Percentiles rank a stretch among this genome's conserved stretches.
Conservation (phyloP, 2,329 filamentous ascomycete genomes). For the Pseudogymnoascus sp. region DNA sequence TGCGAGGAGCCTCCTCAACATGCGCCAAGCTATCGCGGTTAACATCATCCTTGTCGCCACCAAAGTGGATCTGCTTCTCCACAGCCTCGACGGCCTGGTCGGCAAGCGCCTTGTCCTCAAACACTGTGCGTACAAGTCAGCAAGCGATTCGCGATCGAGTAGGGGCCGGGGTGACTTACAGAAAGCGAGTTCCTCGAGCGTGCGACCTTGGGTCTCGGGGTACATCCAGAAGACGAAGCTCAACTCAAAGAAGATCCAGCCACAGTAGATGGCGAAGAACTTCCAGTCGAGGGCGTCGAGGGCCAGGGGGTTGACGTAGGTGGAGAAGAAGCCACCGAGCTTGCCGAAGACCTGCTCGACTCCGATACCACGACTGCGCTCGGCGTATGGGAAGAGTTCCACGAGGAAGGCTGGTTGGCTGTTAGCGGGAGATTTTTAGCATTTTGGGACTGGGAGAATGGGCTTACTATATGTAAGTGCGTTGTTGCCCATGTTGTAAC, state of each 20-base stretch:
- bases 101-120: slow-evolving; percentile 30
- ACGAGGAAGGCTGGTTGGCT: slow-evolving; percentile 40
- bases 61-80: slow-evolving; percentile 28
- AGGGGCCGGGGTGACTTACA: slow-evolving; percentile 25
- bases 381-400: slow-evolving; percentile 51
- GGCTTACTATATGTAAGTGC: slow-evolving; percentile 52
- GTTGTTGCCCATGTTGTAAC: slow-evolving; percentile 60
- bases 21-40: slow-evolving; percentile 4
- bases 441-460: not conserved
- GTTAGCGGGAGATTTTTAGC: not conserved
- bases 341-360: slow-evolving; percentile 29
- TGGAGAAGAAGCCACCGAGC: slow-evolving; percentile 40
- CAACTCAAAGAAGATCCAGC: slow-evolving; percentile 35
- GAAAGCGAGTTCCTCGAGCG: slow-evolving; percentile 39
- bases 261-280: slow-evolving; percentile 36
- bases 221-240: slow-evolving; percentile 37
- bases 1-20: not conserved
- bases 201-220: slow-evolving; percentile 36
- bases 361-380: slow-evolving; percentile 49
- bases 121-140: slow-evolving; percentile 22
- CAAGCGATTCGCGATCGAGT: not conserved
- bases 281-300: slow-evolving; percentile 35
- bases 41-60: slow-evolving; percentile 9
- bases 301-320: slow-evolving; percentile 39
- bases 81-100: slow-evolving; percentile 31